Conservation (phyloP, 1,284 basidiomycete genomes). For the Sporisorium reilianum region DNA sequence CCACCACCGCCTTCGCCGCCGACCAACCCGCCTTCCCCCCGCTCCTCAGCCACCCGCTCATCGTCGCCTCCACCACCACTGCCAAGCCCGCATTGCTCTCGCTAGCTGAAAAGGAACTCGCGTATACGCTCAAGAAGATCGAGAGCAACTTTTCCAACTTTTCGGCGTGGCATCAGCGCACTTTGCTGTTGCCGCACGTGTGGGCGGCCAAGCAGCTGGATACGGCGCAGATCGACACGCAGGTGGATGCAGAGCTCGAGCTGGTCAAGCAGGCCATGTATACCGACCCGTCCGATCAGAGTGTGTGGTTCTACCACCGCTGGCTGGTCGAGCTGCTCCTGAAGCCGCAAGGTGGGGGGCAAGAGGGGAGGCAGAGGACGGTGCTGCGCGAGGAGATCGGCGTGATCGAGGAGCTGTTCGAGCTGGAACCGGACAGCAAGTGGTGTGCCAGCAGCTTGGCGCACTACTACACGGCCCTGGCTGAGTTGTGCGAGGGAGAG, state of each 20-base stretch:
- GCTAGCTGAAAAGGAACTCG: constrained; percentile 54
- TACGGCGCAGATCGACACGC: constrained; percentile 66
- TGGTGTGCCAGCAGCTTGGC: constrained; percentile 72
- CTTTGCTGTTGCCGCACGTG: constrained; percentile 80
- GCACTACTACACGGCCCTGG: constrained; percentile 41
- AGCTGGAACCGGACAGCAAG: constrained; percentile 91
- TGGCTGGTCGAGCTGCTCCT: constrained; percentile 81
- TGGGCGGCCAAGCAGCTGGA: constrained; percentile 73
- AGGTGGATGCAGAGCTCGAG: constrained; percentile 81
- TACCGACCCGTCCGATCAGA: constrained; percentile 95
- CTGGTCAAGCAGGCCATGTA: constrained; percentile 93
- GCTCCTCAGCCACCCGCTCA: constrained; percentile 10
- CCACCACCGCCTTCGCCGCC: background rate
- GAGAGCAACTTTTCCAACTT: constrained; percentile 96
- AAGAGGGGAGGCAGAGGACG: constrained; percentile 1
- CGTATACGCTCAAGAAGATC: constrained; percentile 84
- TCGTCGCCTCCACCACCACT: background rate
- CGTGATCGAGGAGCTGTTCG: constrained; percentile 85
- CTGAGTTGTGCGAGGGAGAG: background rate
- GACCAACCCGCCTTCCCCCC: constrained; percentile 15
- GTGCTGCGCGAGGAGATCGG: constrained; percentile 77
- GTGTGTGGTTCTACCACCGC: constrained; percentile 96
- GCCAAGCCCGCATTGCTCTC: constrained; percentile 22
- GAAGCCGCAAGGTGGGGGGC: background rate
- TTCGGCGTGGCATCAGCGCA: constrained; percentile 97